Evolutionary conservation across 2,329 filamentous ascomycete genomes (phyloP).

Genomic region (Colletotrichum lentis): DNA sequence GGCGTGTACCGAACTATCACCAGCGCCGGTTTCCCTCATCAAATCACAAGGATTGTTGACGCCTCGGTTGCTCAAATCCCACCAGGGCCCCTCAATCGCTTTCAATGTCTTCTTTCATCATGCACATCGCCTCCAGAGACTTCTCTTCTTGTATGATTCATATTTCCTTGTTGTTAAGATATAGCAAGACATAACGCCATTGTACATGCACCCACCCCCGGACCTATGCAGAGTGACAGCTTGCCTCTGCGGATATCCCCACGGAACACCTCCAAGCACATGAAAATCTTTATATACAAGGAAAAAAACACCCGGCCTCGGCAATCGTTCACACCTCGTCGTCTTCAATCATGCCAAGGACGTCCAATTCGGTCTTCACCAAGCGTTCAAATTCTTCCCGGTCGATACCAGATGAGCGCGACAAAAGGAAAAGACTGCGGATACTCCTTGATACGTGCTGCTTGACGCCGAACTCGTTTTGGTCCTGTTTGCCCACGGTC

Average conservation of each 20-base stretch:
- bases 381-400: constrained; percentile 77
- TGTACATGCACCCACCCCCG: constrained; percentile 32
- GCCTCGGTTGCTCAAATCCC: neutral
- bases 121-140: neutral
- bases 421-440: constrained; percentile 77
- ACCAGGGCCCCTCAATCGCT: neutral
- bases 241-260: constrained; percentile 32
- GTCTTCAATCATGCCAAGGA: constrained; percentile 74
- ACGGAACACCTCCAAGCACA: constrained; percentile 26
- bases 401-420: constrained; percentile 75
- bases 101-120: neutral
- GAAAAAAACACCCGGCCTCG: constrained; percentile 8
- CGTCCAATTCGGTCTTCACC: constrained; percentile 74
- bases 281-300: constrained; percentile 26
- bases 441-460: constrained; percentile 81
- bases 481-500: constrained; percentile 63
- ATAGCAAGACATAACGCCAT: constrained; percentile 21
- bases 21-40: neutral
- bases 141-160: neutral
- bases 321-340: constrained; percentile 41
- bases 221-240: constrained; percentile 28
- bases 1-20: constrained; percentile 12
- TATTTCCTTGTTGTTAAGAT: neutral
- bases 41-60: constrained; percentile 21
- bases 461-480: constrained; percentile 76